Conservation (phyloP, 2,329 filamentous ascomycete genomes). For the Aspergillus sp. region DNA sequence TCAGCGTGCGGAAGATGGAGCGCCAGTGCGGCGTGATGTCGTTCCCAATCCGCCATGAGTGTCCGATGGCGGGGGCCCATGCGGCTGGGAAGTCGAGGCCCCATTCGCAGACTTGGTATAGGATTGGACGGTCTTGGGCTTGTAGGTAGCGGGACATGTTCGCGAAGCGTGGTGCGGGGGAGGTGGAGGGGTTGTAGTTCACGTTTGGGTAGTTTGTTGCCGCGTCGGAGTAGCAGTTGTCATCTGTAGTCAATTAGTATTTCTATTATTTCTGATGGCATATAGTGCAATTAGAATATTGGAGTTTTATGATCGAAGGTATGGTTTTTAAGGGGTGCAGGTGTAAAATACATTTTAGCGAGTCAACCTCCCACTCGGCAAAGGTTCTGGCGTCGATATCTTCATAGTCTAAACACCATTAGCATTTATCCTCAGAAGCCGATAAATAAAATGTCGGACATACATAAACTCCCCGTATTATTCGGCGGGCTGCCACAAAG, state of each 20-base stretch:
- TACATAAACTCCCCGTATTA: conserved; percentile 39
- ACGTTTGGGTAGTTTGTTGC: conserved; percentile 43
- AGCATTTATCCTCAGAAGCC: background rate
- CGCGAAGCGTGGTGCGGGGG: conserved; percentile 45
- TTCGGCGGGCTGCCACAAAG: conserved; percentile 36
- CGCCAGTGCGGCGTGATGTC: conserved; percentile 55
- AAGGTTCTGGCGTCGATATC: conserved; percentile 42
- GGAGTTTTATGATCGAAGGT: background rate
- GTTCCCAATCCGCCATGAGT: conserved; percentile 55
- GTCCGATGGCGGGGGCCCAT: conserved; percentile 50
- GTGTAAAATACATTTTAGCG: conserved; percentile 49
- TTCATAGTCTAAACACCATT: conserved; percentile 38
- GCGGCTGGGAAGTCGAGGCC: conserved; percentile 50
- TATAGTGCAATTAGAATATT: background rate
- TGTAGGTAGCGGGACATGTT: conserved; percentile 49
- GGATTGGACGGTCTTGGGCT: conserved; percentile 41
- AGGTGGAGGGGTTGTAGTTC: conserved; percentile 39
- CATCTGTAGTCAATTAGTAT: conserved; percentile 32
- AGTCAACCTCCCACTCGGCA: conserved; percentile 39
- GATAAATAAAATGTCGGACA: conserved; percentile 2
- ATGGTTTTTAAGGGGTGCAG: no score
- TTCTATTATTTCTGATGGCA: background rate
- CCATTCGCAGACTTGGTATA: conserved; percentile 57
- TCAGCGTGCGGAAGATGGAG: conserved; percentile 53
- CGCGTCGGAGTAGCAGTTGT: conserved; percentile 51